A percentile compares a stretch with the other conserved stretches of the same genome.
These are phyloP conservation scores for Skeletonema costatum DNA, from an alignment of 108 stramenopile species.

Conservation along the genomic window DNA sequence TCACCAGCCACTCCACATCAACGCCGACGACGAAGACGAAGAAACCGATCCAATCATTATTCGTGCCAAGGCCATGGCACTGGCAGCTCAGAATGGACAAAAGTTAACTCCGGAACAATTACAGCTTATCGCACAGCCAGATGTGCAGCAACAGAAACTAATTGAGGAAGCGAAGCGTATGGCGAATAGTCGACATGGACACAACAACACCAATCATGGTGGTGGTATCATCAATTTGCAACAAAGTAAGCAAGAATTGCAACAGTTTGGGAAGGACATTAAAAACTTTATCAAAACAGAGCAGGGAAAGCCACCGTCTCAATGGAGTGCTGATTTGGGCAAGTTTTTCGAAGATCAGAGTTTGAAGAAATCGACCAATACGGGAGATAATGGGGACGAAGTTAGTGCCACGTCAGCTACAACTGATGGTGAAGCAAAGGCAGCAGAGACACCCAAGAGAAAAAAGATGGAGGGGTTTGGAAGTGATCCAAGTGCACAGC, in stretches of 20 bases:
- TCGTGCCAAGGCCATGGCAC: slow-evolving; percentile 68
- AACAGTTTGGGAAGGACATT: slow-evolving; percentile 33
- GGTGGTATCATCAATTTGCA: neutral
- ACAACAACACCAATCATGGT: neutral
- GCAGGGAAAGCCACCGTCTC: slow-evolving; percentile 36
- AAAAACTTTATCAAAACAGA: slow-evolving; percentile 41
- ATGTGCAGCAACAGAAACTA: slow-evolving; percentile 46
- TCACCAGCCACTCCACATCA: neutral
- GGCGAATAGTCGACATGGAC: slow-evolving; percentile 2
- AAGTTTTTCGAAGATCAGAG: slow-evolving; percentile 45
- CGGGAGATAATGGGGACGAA: neutral
- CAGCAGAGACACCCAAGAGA: neutral
- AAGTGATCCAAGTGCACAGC: slow-evolving; percentile 12
- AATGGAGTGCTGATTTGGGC: slow-evolving; percentile 43
- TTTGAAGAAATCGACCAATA: slow-evolving; percentile 1
- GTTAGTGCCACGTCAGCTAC: neutral
- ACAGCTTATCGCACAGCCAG: slow-evolving; percentile 41
- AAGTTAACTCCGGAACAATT: slow-evolving; percentile 68
- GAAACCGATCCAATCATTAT: slow-evolving; percentile 62
- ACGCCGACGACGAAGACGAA: slow-evolving; percentile 16
- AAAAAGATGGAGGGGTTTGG: slow-evolving; percentile 50
- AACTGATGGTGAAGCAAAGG: neutral
- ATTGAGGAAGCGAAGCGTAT: slow-evolving; percentile 38
- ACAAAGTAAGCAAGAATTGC: slow-evolving; percentile 9
- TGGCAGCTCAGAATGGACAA: slow-evolving; percentile 70